A percentile compares a stretch with the other conserved stretches of the same genome.
Conservation (phyloP, 2,329 filamentous ascomycete species). For the Seiridium unicorne region DNA sequence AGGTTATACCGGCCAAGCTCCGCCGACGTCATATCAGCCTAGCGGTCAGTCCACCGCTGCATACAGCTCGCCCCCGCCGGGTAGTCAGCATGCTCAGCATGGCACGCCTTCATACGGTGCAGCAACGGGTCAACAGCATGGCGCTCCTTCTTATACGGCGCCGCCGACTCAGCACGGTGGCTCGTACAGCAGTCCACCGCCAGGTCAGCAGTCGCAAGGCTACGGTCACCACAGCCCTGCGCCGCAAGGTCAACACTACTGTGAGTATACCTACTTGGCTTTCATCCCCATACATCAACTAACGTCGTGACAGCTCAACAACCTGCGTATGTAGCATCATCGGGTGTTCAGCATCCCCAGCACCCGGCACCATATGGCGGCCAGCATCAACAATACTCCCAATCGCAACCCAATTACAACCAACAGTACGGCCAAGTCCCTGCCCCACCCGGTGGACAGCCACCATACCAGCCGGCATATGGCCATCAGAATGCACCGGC, state of each 20-base stretch:
- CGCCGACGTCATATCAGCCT: conserved; percentile 59
- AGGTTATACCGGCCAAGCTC: conserved; percentile 61
- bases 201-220: conserved; percentile 11
- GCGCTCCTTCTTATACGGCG: conserved; percentile 26
- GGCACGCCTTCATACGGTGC: conserved; percentile 19
- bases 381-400: conserved; percentile 27
- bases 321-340: conserved; percentile 26
- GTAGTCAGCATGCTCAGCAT: conserved; percentile 20
- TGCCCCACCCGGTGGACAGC: conserved; percentile 21
- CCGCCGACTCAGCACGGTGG: conserved; percentile 24
- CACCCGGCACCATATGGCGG: conserved; percentile 24
- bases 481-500: conserved; percentile 19
- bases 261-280: conserved; percentile 17
- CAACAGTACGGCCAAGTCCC: conserved; percentile 19
- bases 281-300: conserved; percentile 3
- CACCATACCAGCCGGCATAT: conserved; percentile 27
- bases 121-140: conserved; percentile 20
- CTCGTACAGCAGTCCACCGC: conserved; percentile 19
- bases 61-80: conserved; percentile 26
- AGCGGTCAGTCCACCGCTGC: conserved; percentile 23
- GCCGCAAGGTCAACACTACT: conserved; percentile 26
- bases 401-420: conserved; percentile 25
- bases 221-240: conserved; percentile 26
- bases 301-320: conserved; percentile 22
- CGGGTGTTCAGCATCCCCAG: conserved; percentile 7